These are phyloP conservation scores for Tetraselmis chui DNA, from an alignment of 139 green algal species.

Conservation along the genomic window DNA sequence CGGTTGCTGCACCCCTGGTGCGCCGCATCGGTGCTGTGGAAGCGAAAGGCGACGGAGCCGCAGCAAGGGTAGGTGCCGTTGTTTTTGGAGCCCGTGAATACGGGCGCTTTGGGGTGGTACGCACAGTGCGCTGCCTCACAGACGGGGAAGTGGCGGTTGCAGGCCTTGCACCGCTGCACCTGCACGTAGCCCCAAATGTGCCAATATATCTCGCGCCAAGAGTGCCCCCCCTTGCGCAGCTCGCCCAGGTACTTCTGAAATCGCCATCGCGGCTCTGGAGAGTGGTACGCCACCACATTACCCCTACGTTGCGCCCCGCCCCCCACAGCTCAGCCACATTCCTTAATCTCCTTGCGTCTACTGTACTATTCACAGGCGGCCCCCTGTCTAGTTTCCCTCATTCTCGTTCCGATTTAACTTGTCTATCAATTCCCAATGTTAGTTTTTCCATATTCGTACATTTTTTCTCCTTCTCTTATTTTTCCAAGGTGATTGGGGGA, in stretches of 20 bases:
- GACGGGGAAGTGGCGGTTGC: neutral
- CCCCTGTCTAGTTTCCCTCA: too few species aligned
- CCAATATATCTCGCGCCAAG: constrained; percentile 8
- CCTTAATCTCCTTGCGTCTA: too few species aligned
- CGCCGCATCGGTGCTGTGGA: neutral
- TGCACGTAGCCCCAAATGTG: constrained; percentile 1
- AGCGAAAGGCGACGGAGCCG: neutral
- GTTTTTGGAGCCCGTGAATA: neutral
- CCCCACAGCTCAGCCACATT: neutral
- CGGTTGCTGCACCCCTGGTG: neutral
- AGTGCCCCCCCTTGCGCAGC: neutral
- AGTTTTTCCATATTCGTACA: too few species aligned
- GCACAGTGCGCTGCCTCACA: neutral
- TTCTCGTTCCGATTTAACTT: too few species aligned
- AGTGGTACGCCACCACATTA: constrained; percentile 1
- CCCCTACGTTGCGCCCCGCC: neutral
- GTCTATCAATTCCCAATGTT: too few species aligned
- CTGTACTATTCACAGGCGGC: too few species aligned
- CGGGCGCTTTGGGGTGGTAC: constrained; percentile 6
- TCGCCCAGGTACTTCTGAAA: constrained; percentile 1
- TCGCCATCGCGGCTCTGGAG: neutral
- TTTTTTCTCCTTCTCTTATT: too few species aligned
- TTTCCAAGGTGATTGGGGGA: too few species aligned
- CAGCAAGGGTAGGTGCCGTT: neutral
- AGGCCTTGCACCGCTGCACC: neutral